Evolutionary conservation across 2,329 filamentous ascomycete genomes (phyloP).

Genomic region (Aspergillus nomiae): DNA sequence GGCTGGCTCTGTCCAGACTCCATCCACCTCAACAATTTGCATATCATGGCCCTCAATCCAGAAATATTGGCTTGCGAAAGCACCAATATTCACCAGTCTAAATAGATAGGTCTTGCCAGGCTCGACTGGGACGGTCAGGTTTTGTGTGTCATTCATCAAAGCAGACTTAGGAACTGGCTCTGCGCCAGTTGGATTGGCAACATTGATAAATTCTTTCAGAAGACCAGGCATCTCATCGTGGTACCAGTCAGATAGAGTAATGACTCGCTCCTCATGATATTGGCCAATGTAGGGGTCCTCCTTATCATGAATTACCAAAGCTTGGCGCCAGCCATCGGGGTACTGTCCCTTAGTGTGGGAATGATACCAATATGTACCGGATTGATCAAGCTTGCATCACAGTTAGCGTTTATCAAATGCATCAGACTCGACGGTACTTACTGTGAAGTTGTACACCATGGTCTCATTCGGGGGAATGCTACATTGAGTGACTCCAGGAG

Average conservation of each 20-base stretch:
- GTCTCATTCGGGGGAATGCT: conserved; percentile 63
- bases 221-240: conserved; percentile 1
- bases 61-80: conserved; percentile 61
- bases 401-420: conserved; percentile 33
- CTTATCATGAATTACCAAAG: conserved; percentile 65
- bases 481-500: conserved; percentile 68
- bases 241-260: conserved; percentile 7
- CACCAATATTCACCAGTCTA: conserved; percentile 73
- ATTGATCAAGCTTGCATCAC: conserved; percentile 37
- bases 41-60: conserved; percentile 59
- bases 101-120: conserved; percentile 74
- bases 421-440: not conserved
- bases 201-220: conserved; percentile 2
- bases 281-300: conserved; percentile 38
- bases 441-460: conserved; percentile 68
- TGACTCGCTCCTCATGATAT: conserved; percentile 5
- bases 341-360: conserved; percentile 66
- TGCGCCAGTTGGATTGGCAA: conserved; percentile 59
- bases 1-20: conserved; percentile 64
- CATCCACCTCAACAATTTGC: conserved; percentile 72
- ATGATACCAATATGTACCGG: conserved; percentile 67
- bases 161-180: conserved; percentile 68
- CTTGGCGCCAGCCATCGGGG: conserved; percentile 68
- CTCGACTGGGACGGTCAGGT: conserved; percentile 59
- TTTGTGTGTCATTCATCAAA: conserved; percentile 68